phyloP scores from a whole-genome alignment of 495 filamentous ascomycete genomes.

The Lepraria neglecta region DNA sequence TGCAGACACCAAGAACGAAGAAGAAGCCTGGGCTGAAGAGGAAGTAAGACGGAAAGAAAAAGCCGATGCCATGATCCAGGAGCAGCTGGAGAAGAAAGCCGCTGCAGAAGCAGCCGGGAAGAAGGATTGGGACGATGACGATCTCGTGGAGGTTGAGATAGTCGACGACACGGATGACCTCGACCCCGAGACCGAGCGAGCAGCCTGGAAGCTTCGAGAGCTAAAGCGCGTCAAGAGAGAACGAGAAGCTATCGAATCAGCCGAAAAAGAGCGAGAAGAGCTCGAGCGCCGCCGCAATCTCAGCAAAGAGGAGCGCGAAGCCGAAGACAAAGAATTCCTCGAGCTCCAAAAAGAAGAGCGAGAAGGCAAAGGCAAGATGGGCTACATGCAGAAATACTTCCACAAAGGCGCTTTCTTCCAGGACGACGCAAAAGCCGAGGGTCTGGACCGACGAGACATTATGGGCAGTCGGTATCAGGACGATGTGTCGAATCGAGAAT shows the following conservation, averaged over 20 bases:
- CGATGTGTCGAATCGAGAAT: slow-evolving; percentile 68
- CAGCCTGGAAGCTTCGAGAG: slow-evolving; percentile 91
- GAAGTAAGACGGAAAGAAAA: slow-evolving; percentile 56
- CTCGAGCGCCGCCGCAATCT: slow-evolving; percentile 82
- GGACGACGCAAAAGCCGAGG: slow-evolving; percentile 66
- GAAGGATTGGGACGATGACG: slow-evolving; percentile 82
- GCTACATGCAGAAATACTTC: slow-evolving; percentile 91
- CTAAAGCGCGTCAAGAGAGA: slow-evolving; percentile 80
- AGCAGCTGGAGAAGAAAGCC: slow-evolving; percentile 73
- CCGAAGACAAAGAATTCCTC: slow-evolving; percentile 76
- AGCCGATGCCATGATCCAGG: slow-evolving; percentile 74
- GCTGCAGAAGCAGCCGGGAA: slow-evolving; percentile 69
- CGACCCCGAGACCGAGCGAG: slow-evolving; percentile 82
- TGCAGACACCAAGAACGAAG: slow-evolving; percentile 36
- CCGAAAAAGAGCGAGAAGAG: slow-evolving; percentile 83
- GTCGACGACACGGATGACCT: slow-evolving; percentile 82
- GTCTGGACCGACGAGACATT: slow-evolving; percentile 67
- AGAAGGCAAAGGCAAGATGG: slow-evolving; percentile 80
- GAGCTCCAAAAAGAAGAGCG: slow-evolving; percentile 74
- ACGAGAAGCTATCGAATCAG: slow-evolving; percentile 72
- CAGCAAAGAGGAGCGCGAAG: slow-evolving; percentile 76
- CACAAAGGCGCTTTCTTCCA: slow-evolving; percentile 96
- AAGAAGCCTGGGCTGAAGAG: slow-evolving; percentile 47
- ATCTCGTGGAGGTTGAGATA: slow-evolving; percentile 54
- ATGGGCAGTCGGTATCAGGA: slow-evolving; percentile 76